These are phyloP conservation scores for Wickerhamomyces chambardii DNA, from an alignment of 805 yeast genomes.

Conservation along the genomic window DNA sequence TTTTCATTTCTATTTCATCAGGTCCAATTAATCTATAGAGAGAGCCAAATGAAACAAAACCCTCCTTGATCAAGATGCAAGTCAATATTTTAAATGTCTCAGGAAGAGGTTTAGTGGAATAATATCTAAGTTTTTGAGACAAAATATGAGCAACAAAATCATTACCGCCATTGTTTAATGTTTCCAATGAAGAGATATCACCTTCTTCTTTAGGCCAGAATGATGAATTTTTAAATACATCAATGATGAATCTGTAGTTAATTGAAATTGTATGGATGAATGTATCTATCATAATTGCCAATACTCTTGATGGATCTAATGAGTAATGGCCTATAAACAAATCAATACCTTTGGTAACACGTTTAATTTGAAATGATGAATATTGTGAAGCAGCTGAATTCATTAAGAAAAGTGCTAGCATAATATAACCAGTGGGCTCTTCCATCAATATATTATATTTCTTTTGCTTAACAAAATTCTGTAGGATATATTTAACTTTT, in stretches of 20 bases:
- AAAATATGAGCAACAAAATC: conserved; percentile 44
- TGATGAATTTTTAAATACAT: conserved; percentile 40
- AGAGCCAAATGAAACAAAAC: conserved; percentile 54
- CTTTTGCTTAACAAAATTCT: conserved; percentile 22
- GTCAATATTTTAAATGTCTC: conserved; percentile 35
- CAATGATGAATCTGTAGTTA: conserved; percentile 36
- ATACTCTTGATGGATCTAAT: conserved; percentile 62
- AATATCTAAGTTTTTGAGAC: conserved; percentile 28
- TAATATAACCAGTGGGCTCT: conserved; percentile 71
- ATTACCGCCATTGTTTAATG: conserved; percentile 43
- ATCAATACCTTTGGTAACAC: conserved; percentile 38
- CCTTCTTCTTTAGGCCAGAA: conserved; percentile 56
- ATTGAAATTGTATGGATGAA: conserved; percentile 34
- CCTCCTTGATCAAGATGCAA: conserved; percentile 55
- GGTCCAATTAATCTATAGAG: conserved; percentile 53
- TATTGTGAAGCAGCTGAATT: conserved; percentile 31
- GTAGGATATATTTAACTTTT: background rate
- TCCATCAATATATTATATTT: conserved; percentile 66
- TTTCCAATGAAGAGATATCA: conserved; percentile 21
- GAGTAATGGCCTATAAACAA: conserved; percentile 65
- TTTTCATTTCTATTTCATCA: conserved; percentile 32
- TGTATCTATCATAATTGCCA: conserved; percentile 54
- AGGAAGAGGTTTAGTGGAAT: conserved; percentile 24
- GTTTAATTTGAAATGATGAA: conserved; percentile 29
- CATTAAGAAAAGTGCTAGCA: conserved; percentile 41